Conservation (phyloP, 2,329 filamentous ascomycete species). For the Acrodontium crateriforme region DNA sequence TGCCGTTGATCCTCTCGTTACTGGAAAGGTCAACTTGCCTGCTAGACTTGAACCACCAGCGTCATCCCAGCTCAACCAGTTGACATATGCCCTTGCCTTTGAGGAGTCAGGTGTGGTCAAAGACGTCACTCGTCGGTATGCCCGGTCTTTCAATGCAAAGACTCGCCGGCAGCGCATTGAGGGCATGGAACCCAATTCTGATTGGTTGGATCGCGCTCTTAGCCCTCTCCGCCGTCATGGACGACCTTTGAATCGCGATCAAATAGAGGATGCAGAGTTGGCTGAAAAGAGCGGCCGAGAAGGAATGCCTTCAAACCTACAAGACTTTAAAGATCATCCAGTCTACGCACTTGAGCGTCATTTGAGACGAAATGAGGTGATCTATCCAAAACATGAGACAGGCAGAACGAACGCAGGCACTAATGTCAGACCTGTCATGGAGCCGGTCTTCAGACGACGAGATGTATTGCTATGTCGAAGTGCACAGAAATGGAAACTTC, state of each 20-base stretch:
- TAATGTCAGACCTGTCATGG: conserved; percentile 43
- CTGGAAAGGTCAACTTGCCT: conserved; percentile 62
- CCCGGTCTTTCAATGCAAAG: conserved; percentile 81
- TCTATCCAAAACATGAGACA: conserved; percentile 56
- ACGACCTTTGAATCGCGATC: conserved; percentile 48
- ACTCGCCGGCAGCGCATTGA: conserved; percentile 75
- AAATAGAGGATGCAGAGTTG: conserved; percentile 71
- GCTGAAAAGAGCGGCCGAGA: conserved; percentile 58
- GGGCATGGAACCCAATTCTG: conserved; percentile 38
- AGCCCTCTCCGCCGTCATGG: conserved; percentile 27
- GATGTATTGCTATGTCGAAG: conserved; percentile 70
- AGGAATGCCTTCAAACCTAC: conserved; percentile 33
- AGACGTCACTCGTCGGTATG: conserved; percentile 80
- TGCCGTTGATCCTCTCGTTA: conserved; percentile 72
- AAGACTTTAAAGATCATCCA: conserved; percentile 29
- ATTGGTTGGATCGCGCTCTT: conserved; percentile 42
- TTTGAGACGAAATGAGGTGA: conserved; percentile 67
- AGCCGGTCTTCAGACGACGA: conserved; percentile 66
- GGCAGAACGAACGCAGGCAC: conserved; percentile 62
- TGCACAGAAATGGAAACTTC: conserved; percentile 78
- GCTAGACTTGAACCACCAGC: conserved; percentile 69
- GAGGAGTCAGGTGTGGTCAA: conserved; percentile 63
- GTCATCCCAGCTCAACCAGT: conserved; percentile 56
- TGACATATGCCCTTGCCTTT: conserved; percentile 77
- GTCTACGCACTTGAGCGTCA: conserved; percentile 66